Evolutionary conservation across 2,329 filamentous ascomycete genomes (phyloP), one percentile per base, ranked within the genome.

Genomic region (Chaetomiaceae sp.): DNA sequence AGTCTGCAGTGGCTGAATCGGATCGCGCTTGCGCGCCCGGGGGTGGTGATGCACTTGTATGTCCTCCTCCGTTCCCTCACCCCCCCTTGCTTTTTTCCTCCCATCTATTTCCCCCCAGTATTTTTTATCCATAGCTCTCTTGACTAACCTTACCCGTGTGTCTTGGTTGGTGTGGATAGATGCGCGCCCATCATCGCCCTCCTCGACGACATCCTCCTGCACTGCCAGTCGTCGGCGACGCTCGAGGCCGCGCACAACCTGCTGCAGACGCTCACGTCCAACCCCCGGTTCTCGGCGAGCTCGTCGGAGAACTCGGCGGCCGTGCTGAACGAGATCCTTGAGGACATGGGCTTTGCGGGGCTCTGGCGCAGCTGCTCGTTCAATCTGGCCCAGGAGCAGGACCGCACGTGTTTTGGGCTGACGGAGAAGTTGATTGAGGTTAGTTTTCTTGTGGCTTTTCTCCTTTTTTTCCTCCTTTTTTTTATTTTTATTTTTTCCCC

Each of bases 371-470:
- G 47, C 5, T 79, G 77, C 54, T 78, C 77, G 1, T 75, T 79
- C 48, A 75, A 71, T 30, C 72, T 74, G 14, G 68, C 69, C 29
- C 73, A 76, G 41, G 76, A 78, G 10, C 49, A 74, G 10, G 77
- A 79, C 56, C 73, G 71, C 49, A 73, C 77, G 58, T 79, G 77
- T 61, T 76, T 81, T 50, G 68, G 69, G 41, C 65, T 83, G 41
- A 84, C 79, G 2, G 80, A 82, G 63, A 80, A 77, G 65, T 69
- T 85, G 30, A 84, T 84, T 58, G 79, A 83, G 73, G 80, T 82
- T 64, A 66, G 73, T 66, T 45, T 56, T 51, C 36, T 40, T 29
- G 11, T 34, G 2, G 5, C 34, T 41, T 18, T 14, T 40, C 37
- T 41, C 37, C 2, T 4, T 6, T 34, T 21, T 7, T 25, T 30